A percentile compares a stretch with the other conserved stretches of the same genome.
Conservation (phyloP, 2,329 filamentous ascomycete species). For the Dothidotthia symphoricarpi region DNA sequence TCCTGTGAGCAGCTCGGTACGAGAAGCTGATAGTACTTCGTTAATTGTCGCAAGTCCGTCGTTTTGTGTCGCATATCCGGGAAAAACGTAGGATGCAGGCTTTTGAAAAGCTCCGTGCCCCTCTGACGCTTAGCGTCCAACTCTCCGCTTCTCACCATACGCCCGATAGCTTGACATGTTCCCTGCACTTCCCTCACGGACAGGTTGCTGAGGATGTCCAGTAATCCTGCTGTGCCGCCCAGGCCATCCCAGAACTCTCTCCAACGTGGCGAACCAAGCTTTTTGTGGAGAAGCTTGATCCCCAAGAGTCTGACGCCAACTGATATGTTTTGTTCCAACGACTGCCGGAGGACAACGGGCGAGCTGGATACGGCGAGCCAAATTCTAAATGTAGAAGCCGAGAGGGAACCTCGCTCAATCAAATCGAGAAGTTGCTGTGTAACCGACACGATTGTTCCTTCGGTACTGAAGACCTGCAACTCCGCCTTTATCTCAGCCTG, state of each 20-base stretch:
- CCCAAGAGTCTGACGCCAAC: slow-evolving; percentile 18
- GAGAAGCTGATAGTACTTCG: slow-evolving; percentile 18
- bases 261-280: slow-evolving; percentile 21
- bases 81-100: slow-evolving; percentile 20
- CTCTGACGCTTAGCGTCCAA: slow-evolving; percentile 14
- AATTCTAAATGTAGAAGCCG: slow-evolving; percentile 16
- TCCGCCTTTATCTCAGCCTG: too few relatives aligned
- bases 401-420: slow-evolving; percentile 17
- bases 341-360: slow-evolving; percentile 13
- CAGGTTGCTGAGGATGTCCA: slow-evolving; percentile 21
- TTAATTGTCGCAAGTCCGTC: slow-evolving; percentile 20
- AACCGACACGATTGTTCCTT: too few relatives aligned
- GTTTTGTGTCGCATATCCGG: slow-evolving; percentile 10
- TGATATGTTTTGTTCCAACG: slow-evolving; percentile 26
- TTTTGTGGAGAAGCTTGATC: slow-evolving; percentile 20
- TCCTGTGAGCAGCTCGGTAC: slow-evolving; percentile 23
- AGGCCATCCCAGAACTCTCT: slow-evolving; percentile 26
- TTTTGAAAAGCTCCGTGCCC: slow-evolving; percentile 23
- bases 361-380: slow-evolving; percentile 29
- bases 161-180: slow-evolving; percentile 19
- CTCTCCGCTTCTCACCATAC: slow-evolving; percentile 13
- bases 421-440: slow-evolving; percentile 11
- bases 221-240: slow-evolving; percentile 27
- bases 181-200: slow-evolving; percentile 26
- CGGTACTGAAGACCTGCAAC: too few relatives aligned